These are phyloP conservation scores for Ilex aquifolium DNA, from an alignment of 257 asterid species.

Conservation along the genomic window DNA sequence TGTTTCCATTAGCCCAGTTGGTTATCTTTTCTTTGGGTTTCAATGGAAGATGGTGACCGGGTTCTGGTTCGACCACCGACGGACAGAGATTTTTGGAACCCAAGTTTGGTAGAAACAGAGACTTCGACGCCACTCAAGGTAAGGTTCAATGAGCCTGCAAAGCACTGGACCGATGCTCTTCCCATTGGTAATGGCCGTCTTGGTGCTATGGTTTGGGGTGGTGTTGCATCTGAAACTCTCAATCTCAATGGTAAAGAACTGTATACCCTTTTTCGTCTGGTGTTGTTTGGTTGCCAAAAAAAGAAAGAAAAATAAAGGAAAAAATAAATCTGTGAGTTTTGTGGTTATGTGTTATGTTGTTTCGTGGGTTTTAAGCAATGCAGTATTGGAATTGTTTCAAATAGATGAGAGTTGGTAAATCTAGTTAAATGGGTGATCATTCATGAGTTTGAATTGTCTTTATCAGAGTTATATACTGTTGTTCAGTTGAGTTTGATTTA, in stretches of 20 bases:
- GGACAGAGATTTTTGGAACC: conserved; percentile 55
- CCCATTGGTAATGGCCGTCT: conserved; percentile 40
- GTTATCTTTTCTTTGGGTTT: too few species aligned
- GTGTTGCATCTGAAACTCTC: conserved; percentile 47
- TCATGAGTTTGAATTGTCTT: too few species aligned
- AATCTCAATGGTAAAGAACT: conserved; percentile 62
- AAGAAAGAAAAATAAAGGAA: too few species aligned
- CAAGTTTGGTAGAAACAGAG: conserved; percentile 24
- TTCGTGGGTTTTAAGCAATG: neutral
- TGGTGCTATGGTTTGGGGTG: conserved; percentile 73
- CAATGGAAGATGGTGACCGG: too few species aligned
- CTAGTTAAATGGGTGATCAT: too few species aligned
- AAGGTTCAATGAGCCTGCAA: conserved; percentile 46
- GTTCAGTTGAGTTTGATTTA: too few species aligned
- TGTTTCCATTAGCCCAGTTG: too few species aligned
- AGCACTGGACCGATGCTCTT: conserved; percentile 83
- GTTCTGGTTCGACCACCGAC: conserved; percentile 4
- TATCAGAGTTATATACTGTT: neutral
- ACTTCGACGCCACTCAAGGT: conserved; percentile 43
- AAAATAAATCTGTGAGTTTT: too few species aligned
- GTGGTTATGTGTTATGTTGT: neutral
- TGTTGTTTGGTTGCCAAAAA: neutral
- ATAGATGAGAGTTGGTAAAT: too few species aligned
- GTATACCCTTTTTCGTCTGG: neutral
- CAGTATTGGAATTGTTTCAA: too few species aligned